Conservation (phyloP, 257 asterid species). For the Penstemon eatonii region DNA sequence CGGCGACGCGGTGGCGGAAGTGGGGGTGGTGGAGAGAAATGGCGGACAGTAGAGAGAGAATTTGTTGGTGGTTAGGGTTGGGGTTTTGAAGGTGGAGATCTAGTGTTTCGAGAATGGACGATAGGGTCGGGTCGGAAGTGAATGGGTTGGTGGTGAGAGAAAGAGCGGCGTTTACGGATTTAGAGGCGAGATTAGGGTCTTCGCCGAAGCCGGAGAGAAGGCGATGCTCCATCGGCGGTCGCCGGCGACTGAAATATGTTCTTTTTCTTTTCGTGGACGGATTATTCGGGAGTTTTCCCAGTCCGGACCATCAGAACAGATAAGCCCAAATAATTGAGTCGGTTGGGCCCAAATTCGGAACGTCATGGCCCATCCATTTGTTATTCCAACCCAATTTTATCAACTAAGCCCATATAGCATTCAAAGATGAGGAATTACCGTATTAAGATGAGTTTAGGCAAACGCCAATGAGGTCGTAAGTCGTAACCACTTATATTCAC, state of each 20-base stretch:
- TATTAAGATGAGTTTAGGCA: too few relatives aligned
- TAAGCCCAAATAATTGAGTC: too few relatives aligned
- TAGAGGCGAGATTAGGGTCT: slow-evolving; percentile 24
- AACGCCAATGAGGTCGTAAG: too few relatives aligned
- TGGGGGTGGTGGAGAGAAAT: slow-evolving; percentile 48
- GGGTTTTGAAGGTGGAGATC: slow-evolving; percentile 43
- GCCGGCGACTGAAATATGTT: slow-evolving; percentile 3
- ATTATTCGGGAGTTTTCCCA: too few relatives aligned
- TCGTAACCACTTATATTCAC: too few relatives aligned
- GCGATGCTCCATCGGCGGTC: slow-evolving; percentile 47
- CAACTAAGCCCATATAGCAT: too few relatives aligned
- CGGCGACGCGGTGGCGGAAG: slow-evolving; percentile 36
- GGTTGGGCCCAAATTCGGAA: too few relatives aligned
- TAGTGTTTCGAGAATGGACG: slow-evolving; percentile 48
- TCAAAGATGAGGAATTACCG: too few relatives aligned
- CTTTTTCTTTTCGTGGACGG: background rate
- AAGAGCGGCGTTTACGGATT: slow-evolving; percentile 29
- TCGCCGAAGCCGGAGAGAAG: slow-evolving; percentile 35
- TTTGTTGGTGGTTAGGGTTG: slow-evolving; percentile 30
- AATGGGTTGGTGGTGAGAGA: slow-evolving; percentile 69
- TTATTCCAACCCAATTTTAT: too few relatives aligned
- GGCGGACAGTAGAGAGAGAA: slow-evolving; percentile 55
- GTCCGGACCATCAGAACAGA: too few relatives aligned
- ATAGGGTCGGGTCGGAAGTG: slow-evolving; percentile 53
- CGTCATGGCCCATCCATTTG: too few relatives aligned